A percentile compares a stretch with the other conserved stretches of the same genome.
These are phyloP conservation scores for Mycosphaerella arachidis DNA, from an alignment of 2,329 filamentous ascomycete species.

Conservation along the genomic window DNA sequence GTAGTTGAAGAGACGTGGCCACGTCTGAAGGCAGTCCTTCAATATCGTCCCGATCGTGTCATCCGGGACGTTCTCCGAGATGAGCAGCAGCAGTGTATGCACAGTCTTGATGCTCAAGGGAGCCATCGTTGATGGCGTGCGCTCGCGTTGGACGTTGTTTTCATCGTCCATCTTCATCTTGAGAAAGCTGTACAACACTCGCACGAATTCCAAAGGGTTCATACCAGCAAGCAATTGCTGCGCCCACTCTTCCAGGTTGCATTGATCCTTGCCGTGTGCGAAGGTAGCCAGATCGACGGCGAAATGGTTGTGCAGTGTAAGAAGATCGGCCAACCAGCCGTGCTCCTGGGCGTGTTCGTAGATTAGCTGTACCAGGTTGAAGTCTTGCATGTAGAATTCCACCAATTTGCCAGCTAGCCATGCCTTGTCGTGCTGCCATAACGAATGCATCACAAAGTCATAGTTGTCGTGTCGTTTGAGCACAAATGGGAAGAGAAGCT, in stretches of 20 bases:
- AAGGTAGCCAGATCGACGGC: conserved; percentile 82
- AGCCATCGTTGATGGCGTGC: conserved; percentile 62
- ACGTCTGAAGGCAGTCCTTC: conserved; percentile 82
- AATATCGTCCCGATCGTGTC: conserved; percentile 76
- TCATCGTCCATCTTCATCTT: conserved; percentile 81
- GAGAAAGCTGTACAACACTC: conserved; percentile 72
- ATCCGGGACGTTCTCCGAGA: conserved; percentile 57
- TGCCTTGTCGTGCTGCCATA: conserved; percentile 84
- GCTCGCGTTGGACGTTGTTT: conserved; percentile 67
- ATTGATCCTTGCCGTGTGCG: conserved; percentile 73
- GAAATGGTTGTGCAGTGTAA: conserved; percentile 75
- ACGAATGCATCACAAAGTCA: conserved; percentile 82
- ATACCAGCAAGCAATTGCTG: conserved; percentile 54
- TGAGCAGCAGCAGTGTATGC: conserved; percentile 69
- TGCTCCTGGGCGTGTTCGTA: conserved; percentile 77
- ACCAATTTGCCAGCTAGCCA: conserved; percentile 82
- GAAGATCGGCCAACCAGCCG: conserved; percentile 76
- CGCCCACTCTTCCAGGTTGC: conserved; percentile 79
- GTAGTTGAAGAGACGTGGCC: conserved; percentile 93
- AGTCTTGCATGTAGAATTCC: conserved; percentile 67
- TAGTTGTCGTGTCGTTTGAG: conserved; percentile 72
- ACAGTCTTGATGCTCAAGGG: conserved; percentile 83
- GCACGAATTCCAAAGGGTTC: conserved; percentile 55
- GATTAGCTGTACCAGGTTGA: conserved; percentile 62
- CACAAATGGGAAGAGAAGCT: conserved; percentile 78